Conservation (phyloP, 495 filamentous ascomycete genomes). For the Amorphotheca resinae region DNA sequence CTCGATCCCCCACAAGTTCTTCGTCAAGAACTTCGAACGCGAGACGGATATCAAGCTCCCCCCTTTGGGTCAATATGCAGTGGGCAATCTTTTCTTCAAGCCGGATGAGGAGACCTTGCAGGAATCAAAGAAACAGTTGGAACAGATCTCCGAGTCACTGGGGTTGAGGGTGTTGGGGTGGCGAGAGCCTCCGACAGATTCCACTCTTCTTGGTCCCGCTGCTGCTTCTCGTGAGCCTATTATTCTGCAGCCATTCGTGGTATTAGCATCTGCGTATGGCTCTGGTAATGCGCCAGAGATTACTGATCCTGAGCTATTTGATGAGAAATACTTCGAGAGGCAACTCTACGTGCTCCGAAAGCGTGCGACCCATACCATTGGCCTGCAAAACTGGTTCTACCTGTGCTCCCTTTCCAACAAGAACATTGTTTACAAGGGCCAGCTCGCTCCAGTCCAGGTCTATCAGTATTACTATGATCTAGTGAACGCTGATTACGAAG, state of each 20-base stretch:
- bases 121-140: conserved; percentile 78
- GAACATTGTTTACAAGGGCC: conserved; percentile 99
- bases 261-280: conserved; percentile 77
- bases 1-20: conserved; percentile 97
- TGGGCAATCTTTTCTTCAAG: conserved; percentile 98
- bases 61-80: conserved; percentile 85
- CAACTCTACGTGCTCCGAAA: conserved; percentile 94
- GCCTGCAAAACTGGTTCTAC: conserved; percentile 98
- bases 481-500: conserved; percentile 95
- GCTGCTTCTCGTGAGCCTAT: conserved; percentile 88
- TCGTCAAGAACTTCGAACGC: conserved; percentile 93
- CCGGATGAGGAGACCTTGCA: conserved; percentile 78
- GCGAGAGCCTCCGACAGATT: conserved; percentile 91
- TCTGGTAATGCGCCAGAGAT: conserved; percentile 68
- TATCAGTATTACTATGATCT: conserved; percentile 98
- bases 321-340: conserved; percentile 77
- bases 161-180: conserved; percentile 89
- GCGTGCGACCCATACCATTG: conserved; percentile 85
- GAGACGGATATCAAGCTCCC: conserved; percentile 80
- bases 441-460: conserved; percentile 92
- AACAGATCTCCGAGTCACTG: conserved; percentile 78
- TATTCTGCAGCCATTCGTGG: conserved; percentile 93
- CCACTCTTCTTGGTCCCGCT: conserved; percentile 83
- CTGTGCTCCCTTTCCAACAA: conserved; percentile 94
- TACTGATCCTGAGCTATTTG: conserved; percentile 68